Percentiles rank a stretch among this genome's conserved stretches.
Evolutionary conservation across 768 basidiomycete species (phyloP).

Genomic region (Tephrocybe sp.): DNA sequence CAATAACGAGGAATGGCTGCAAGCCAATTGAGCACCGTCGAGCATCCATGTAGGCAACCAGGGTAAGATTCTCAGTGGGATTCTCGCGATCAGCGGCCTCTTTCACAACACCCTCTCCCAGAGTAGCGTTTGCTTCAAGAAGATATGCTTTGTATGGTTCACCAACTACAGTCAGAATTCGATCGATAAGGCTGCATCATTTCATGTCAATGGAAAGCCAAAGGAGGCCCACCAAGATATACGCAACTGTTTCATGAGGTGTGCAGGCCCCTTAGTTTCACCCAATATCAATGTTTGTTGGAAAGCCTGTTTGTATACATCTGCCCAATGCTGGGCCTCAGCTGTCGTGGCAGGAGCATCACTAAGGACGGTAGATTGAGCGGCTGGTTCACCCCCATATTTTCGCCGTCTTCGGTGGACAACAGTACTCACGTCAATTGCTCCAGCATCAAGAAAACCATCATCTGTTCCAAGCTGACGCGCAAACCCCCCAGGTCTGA

Average conservation of each 20-base stretch:
- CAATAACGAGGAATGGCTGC: conserved; percentile 6
- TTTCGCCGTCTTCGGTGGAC: not conserved
- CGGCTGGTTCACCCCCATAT: not conserved
- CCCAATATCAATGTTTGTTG: conserved; percentile 3
- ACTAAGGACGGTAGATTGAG: not conserved
- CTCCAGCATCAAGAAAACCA: conserved; percentile 8
- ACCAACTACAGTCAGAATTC: not conserved
- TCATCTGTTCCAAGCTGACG: conserved; percentile 10
- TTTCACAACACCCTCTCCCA: conserved; percentile 10
- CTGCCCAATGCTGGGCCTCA: conserved; percentile 11
- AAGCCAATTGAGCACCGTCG: conserved; percentile 8
- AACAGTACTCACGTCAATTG: conserved; percentile 10
- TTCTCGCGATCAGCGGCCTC: conserved; percentile 12
- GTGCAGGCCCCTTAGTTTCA: conserved; percentile 3
- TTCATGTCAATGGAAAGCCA: not conserved
- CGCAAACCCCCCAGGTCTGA: not conserved
- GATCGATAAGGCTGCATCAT: not conserved
- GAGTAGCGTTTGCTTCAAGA: conserved; percentile 1
- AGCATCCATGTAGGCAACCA: conserved; percentile 8
- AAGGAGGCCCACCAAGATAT: not conserved
- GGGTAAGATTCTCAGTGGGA: not conserved
- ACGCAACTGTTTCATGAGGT: conserved; percentile 7
- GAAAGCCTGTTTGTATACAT: conserved; percentile 7
- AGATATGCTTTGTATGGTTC: conserved; percentile 3
- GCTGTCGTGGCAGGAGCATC: conserved; percentile 7